Percentiles rank a stretch among this genome's conserved stretches.
Conservation (phyloP, 2,329 filamentous ascomycete genomes). For the Hymenoscyphus albidus region DNA sequence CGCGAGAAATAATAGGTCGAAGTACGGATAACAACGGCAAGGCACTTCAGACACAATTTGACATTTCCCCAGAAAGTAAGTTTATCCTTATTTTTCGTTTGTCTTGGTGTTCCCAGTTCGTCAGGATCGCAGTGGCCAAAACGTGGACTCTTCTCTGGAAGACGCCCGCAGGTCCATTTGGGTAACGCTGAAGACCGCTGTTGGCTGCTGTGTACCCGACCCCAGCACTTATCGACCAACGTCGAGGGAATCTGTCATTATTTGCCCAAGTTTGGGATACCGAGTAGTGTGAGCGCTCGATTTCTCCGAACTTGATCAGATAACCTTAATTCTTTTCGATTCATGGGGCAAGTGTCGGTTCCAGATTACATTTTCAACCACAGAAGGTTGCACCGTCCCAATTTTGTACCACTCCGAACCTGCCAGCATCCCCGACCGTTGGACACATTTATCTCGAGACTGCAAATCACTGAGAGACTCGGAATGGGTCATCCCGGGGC, state of each 20-base stretch:
- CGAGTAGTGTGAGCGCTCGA: neutral
- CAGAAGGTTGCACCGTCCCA: constrained; percentile 23
- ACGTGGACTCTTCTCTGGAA: constrained; percentile 24
- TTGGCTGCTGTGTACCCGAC: constrained; percentile 19
- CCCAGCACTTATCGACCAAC: constrained; percentile 18
- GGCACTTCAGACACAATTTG: neutral
- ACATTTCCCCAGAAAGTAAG: constrained; percentile 15
- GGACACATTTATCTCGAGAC: constrained; percentile 10
- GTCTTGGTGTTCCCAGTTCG: constrained; percentile 5
- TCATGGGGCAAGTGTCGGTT: neutral
- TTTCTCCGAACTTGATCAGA: neutral
- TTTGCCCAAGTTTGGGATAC: neutral
- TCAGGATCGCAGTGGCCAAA: constrained; percentile 14
- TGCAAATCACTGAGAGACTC: constrained; percentile 22
- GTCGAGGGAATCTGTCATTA: constrained; percentile 10
- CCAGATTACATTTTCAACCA: constrained; percentile 7
- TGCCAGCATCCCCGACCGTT: constrained; percentile 23
- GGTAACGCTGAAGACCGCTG: constrained; percentile 15
- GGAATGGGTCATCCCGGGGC: constrained; percentile 11
- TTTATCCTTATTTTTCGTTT: constrained; percentile 9
- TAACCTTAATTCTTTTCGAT: constrained; percentile 1
- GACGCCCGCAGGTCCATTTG: constrained; percentile 18
- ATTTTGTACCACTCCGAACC: constrained; percentile 18
- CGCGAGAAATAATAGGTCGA: constrained; percentile 10
- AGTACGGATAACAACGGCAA: neutral